Evolutionary conservation across 257 asterid genomes (phyloP), one percentile per base, ranked within the genome.

Genomic region (Plantago elongata): DNA sequence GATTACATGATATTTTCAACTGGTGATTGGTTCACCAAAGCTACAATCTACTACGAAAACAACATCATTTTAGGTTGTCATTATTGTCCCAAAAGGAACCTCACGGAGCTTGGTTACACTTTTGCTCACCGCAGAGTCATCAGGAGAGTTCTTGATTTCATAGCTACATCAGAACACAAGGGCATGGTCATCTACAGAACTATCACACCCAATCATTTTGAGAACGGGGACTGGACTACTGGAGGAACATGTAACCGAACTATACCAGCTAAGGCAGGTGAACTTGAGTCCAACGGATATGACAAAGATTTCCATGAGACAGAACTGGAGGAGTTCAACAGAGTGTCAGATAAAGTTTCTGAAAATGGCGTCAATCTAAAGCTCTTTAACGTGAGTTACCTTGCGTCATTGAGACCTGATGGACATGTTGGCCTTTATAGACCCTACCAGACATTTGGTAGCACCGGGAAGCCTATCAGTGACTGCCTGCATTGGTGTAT

Each of bases 401-500:
- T 90, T 66, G 80, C 95, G 0, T 69, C 85, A 48, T 30, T 82
- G 88, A 77, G 98, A 51, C 95, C 96, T 0, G 98, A 88, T 10
- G 98, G 89, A 9, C 98, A 88, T 64, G 94, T 95, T 0, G 96
- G 98, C n/a, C 83, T 86, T 3, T 83, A 85, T 62, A 74, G 94
- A 60, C 69, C 66, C 64, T 83, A 74, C 64, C 91, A 80, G 3
- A 96, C 96, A 2, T 78, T 80, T 13, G 80, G 51, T 9, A 61
- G 69, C 72, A 72, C 73, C 1, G 81, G 66, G 1, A 69, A 71
- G 63, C 60, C 78, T 9, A 67, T 85, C 13, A 79, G 66, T 48
- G 96, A 90, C 54, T 90, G 98, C 69, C 68, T 90, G 71, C 98
- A 90, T 48, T 90, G 96, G 96, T 90, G 98, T 68, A 44, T 90